Percentiles rank a stretch among this genome's conserved stretches.
Conservation (phyloP, 306 rosid genomes). For the Vigna unguiculata region DNA sequence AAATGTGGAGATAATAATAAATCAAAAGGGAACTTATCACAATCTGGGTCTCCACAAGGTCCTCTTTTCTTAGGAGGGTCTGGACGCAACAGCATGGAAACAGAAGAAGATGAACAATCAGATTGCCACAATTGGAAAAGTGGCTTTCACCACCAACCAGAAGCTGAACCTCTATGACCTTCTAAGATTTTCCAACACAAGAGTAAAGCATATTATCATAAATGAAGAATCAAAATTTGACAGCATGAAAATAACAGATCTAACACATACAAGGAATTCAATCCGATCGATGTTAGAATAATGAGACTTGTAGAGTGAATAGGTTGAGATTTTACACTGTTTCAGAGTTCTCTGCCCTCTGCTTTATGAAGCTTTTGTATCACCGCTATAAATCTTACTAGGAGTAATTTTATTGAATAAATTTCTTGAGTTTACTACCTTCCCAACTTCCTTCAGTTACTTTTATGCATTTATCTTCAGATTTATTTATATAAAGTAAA, state of each 20-base stretch:
- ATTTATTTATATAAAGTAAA: no score
- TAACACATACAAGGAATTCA: conserved; percentile 36
- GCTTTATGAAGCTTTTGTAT: conserved; percentile 45
- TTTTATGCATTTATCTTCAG: no score
- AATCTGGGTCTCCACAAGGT: conserved; percentile 73
- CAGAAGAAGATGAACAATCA: conserved; percentile 67
- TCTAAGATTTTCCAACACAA: conserved; percentile 42
- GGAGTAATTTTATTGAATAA: conserved; percentile 6
- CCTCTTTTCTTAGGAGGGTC: conserved; percentile 52
- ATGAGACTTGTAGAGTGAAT: conserved; percentile 42
- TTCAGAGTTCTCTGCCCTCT: conserved; percentile 28
- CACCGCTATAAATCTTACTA: conserved; percentile 18
- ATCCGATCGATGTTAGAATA: conserved; percentile 16
- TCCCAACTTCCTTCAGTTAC: background rate
- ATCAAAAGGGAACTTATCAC: conserved; percentile 52
- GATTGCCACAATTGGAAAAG: conserved; percentile 73
- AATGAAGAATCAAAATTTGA: conserved; percentile 44
- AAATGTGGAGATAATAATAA: conserved; percentile 48
- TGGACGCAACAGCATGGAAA: conserved; percentile 59
- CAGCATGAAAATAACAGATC: conserved; percentile 40
- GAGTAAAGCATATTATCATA: conserved; percentile 2
- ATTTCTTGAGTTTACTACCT: background rate
- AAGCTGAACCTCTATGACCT: conserved; percentile 40
- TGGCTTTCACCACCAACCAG: conserved; percentile 45
- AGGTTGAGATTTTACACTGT: conserved; percentile 35